Evolutionary conservation across 2,329 filamentous ascomycete genomes (phyloP), one percentile per base, ranked within the genome.

Genomic region (Phaeoacremonium minimum): DNA sequence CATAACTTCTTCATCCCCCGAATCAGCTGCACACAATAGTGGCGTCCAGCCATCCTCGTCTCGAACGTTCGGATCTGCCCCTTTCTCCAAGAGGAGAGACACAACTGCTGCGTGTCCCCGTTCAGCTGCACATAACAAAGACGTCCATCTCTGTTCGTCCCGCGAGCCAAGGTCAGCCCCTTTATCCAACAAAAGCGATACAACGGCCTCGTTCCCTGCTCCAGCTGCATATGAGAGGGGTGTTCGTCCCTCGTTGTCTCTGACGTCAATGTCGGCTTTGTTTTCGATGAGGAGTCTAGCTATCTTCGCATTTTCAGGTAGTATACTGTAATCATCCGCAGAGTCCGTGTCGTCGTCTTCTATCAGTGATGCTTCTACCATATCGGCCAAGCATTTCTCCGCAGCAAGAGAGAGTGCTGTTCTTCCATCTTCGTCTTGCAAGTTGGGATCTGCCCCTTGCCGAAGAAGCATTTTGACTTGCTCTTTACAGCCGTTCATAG

Each of bases 241-340:
- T n/a, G n/a, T n/a, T n/a, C 12, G n/a, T 35, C 19, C 12, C 39
- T 39, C 11, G 42, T 22, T 0, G 38, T 42, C 28, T 37, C 26
- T 28, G 37, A 37, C 15, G 37, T 35, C 34, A 13, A 41, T 18
- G 38, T 46, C 28, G 7, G 46, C 46, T 4, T 42, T 40, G 4
- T 41, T 36, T 13, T 40, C 19, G 4, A 50, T 30, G 4, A 49
- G 32, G 1, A 40, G 7, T 19, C 41, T 42, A 28, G 43, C 40
- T 3, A 20, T 36, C 8, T 37, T 36, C 4, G 42, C 15, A 18
- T 50, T 33, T 7, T 42, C 45, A 9, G 35, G 33, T 2, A 33
- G 20, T 9, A n/a, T n/a, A n/a, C n/a, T n/a, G n/a, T n/a, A n/a
- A n/a, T n/a, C n/a, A n/a, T n/a, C n/a, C n/a, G n/a, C n/a, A n/a